Percentiles rank a stretch among this genome's conserved stretches.
These are phyloP conservation scores for Candida sanyiensis DNA, from an alignment of 805 yeast genomes.

Conservation along the genomic window DNA sequence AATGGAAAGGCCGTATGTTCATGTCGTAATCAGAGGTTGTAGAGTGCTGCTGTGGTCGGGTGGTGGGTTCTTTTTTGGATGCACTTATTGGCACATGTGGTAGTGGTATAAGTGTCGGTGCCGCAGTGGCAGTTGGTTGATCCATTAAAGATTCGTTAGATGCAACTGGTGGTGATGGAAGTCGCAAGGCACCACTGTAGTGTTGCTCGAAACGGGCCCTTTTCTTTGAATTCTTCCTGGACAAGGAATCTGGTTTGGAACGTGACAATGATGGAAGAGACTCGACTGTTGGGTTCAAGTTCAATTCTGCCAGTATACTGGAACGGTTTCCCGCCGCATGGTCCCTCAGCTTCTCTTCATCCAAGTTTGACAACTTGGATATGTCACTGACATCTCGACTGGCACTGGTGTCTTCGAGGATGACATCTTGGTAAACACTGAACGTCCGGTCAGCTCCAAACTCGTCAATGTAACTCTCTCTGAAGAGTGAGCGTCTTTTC, in stretches of 20 bases:
- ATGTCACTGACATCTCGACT: constrained; percentile 18
- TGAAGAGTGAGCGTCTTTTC: constrained; percentile 20
- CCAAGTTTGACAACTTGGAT: constrained; percentile 17
- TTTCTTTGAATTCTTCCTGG: constrained; percentile 6
- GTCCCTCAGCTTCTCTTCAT: constrained; percentile 13
- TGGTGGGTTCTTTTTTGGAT: not conserved
- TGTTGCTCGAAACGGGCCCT: constrained; percentile 2
- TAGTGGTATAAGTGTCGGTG: too few relatives aligned
- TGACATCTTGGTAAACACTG: constrained; percentile 22
- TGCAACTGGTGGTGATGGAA: not conserved
- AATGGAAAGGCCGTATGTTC: constrained; percentile 5
- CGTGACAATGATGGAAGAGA: not conserved
- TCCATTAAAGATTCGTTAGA: not conserved
- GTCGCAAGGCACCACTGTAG: not conserved
- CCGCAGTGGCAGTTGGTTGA: too few relatives aligned
- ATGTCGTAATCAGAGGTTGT: too few relatives aligned
- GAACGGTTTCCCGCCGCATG: not conserved
- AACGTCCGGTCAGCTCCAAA: constrained; percentile 19
- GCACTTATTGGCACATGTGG: too few relatives aligned
- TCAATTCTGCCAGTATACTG: constrained; percentile 14
- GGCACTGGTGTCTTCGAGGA: constrained; percentile 21
- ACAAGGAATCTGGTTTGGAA: not conserved
- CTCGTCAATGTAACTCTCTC: constrained; percentile 24
- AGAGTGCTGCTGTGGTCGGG: not conserved
- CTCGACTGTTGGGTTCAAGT: not conserved